Evolutionary conservation across 1,284 basidiomycete genomes (phyloP).

Genomic region (Thelephora terrestris): DNA sequence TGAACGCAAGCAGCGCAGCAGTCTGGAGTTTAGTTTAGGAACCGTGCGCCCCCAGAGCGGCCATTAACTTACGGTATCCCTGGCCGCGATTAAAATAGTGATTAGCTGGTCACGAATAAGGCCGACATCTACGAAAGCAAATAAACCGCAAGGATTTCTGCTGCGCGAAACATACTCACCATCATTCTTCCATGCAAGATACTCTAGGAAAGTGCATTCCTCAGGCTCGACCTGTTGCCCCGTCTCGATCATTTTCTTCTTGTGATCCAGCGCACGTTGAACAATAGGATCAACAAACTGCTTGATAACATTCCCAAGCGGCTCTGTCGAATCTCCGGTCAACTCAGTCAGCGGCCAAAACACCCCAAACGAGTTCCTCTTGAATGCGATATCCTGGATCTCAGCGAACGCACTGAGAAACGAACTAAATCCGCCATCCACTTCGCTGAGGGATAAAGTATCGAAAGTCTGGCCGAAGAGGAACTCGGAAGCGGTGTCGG

Average conservation of each 20-base stretch:
- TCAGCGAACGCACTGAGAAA: constrained; percentile 36
- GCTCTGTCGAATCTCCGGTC: not conserved
- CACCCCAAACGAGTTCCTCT: not conserved
- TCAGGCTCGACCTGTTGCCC: constrained; percentile 24
- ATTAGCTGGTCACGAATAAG: no score
- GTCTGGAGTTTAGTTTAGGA: not conserved
- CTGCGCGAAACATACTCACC: constrained; percentile 27
- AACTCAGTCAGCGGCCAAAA: not conserved
- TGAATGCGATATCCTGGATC: constrained; percentile 45
- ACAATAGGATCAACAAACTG: not conserved
- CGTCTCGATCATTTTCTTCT: not conserved
- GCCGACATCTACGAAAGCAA: not conserved
- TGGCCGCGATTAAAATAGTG: no score
- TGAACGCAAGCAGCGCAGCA: constrained; percentile 36
- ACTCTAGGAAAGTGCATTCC: constrained; percentile 56
- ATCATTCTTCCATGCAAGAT: constrained; percentile 53
- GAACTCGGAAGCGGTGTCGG: constrained; percentile 63
- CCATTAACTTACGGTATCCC: constrained; percentile 31
- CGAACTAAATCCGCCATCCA: not conserved
- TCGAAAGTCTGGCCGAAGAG: constrained; percentile 54
- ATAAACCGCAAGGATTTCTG: not conserved
- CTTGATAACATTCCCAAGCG: not conserved
- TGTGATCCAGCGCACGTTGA: not conserved
- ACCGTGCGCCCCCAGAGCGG: not conserved
- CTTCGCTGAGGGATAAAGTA: constrained; percentile 38